These are phyloP conservation scores for Aphanomyces astaci DNA, from an alignment of 352 stramenopile species.

Conservation along the genomic window DNA sequence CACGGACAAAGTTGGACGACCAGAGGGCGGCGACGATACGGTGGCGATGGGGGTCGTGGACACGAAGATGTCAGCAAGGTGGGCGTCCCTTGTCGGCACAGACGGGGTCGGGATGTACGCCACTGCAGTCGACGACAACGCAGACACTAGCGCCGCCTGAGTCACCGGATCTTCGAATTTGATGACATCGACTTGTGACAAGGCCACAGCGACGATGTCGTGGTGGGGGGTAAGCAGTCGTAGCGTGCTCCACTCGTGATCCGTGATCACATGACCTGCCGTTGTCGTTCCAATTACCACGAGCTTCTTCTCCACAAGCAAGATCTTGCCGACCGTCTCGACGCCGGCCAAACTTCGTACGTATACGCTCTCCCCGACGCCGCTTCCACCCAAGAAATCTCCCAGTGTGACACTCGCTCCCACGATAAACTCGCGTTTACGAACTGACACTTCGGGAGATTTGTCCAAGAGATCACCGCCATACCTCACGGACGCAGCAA, in stretches of 20 bases:
- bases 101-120: too few species aligned
- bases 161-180: neutral
- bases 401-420: neutral
- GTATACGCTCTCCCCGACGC: neutral
- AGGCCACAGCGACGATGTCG: neutral
- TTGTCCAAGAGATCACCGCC: neutral
- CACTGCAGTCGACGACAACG: neutral
- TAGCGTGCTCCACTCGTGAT: neutral
- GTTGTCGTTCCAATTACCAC: neutral
- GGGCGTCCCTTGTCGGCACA: neutral
- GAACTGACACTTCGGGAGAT: too few species aligned
- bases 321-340: neutral
- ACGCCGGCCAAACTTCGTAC: neutral
- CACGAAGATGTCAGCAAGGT: neutral
- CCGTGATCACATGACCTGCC: neutral
- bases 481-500: neutral
- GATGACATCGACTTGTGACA: neutral
- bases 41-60: neutral
- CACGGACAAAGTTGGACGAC: neutral
- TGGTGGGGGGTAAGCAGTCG: neutral
- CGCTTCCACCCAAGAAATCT: constrained; percentile 8
- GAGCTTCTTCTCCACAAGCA: constrained; percentile 15
- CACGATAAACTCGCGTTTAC: neutral
- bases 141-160: neutral
- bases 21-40: neutral